Evolutionary conservation across 2,329 filamentous ascomycete species (phyloP), one percentile per base, ranked within the genome.

Genomic region (Colletotrichum australisinense): DNA sequence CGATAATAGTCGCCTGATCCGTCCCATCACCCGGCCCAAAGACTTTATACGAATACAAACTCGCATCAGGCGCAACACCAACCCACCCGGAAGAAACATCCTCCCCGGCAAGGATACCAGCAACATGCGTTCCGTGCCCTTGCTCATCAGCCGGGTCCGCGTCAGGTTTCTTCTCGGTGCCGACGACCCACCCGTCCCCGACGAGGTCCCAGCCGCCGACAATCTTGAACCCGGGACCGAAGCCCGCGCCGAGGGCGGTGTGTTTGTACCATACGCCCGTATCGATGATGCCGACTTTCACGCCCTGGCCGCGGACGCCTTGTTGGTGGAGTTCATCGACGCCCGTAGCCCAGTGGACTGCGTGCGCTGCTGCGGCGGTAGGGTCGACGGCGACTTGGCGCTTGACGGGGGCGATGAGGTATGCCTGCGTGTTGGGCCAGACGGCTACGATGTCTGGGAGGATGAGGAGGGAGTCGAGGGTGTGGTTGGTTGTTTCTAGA

Each of bases 211-310:
- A 81, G 1, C 87, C 86, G 62, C 80, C 80, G 5, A 81, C 80
- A 9, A 88, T 82, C 26, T 86, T 81, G 75, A 81, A 87, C 0
- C 84, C 85, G 14, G 78, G 75, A 1, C 87, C 87, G 75, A 87
- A 87, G 52, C 86, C 84, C 7, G 85, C 85, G n/a, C 86, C 86
- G 8, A 87, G 83, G 5, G 69, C 69, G 30, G 64, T 19, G 42
- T 77, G 76, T 1, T 57, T 65, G 22, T 77, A 76, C 55, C 63
- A 64, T 19, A 77, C 64, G 5, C 76, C 76, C 1, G 72, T 69
- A 59, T 78, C 76, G 8, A 78, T 67, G 11, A 78, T 59, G 24
- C 62, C 76, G 19, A 78, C 58, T 55, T 71, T 76, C 53, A 73
- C 76, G 30, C 76, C 76, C 42, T 76, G 59, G 7, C 76, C 76